These are phyloP conservation scores for Clonostachys byssicola DNA, from an alignment of 2,329 filamentous ascomycete species.

Conservation along the genomic window DNA sequence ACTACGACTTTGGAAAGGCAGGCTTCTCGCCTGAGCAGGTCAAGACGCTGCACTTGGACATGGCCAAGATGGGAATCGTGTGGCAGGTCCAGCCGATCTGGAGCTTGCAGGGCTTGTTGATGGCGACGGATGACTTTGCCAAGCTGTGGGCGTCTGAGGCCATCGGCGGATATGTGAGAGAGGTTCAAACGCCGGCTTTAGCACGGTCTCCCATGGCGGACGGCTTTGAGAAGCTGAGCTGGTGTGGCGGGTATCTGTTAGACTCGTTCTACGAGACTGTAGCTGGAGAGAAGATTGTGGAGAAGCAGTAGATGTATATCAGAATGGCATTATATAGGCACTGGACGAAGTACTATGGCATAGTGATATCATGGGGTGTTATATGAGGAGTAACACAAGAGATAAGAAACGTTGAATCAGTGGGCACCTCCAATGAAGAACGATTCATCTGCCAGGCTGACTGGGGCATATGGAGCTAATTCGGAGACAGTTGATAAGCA, in stretches of 20 bases:
- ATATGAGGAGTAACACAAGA: too few relatives aligned
- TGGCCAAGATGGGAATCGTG: slow-evolving; percentile 27
- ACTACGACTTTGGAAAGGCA: slow-evolving; percentile 22
- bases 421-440: too few relatives aligned
- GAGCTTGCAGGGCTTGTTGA: slow-evolving; percentile 25
- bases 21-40: slow-evolving; percentile 23
- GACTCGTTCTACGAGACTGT: slow-evolving; percentile 26
- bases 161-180: slow-evolving; percentile 24
- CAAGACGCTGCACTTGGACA: slow-evolving; percentile 19
- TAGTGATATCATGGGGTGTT: too few relatives aligned
- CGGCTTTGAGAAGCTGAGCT: slow-evolving; percentile 27
- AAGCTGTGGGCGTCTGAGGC: slow-evolving; percentile 24
- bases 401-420: too few relatives aligned
- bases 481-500: too few relatives aligned
- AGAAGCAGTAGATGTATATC: too few relatives aligned
- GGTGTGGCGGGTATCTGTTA: slow-evolving; percentile 24
- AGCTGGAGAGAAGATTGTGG: slow-evolving; percentile 15
- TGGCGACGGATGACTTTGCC: slow-evolving; percentile 22
- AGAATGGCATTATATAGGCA: too few relatives aligned
- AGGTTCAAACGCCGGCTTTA: slow-evolving; percentile 13
- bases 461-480: too few relatives aligned
- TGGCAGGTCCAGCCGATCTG: slow-evolving; percentile 36
- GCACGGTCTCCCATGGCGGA: slow-evolving; percentile 14
- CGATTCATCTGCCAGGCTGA: too few relatives aligned
- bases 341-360: too few relatives aligned